Conservation (phyloP, 805 yeast genomes). For the Wickerhamiella lipophila region DNA sequence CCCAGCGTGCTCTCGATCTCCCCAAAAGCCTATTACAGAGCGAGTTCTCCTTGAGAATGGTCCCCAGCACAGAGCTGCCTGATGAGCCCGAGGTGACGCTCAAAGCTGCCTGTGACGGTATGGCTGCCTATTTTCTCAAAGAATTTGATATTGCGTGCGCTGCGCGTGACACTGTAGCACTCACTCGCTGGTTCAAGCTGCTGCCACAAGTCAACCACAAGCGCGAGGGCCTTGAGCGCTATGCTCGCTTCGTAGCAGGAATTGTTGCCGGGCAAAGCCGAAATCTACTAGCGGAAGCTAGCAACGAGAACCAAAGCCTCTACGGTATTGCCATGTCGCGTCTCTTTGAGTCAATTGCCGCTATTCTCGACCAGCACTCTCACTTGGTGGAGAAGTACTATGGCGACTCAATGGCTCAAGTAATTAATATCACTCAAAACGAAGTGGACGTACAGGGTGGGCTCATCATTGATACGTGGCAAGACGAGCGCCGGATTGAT, state of each 20-base stretch:
- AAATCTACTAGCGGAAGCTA: constrained; percentile 34
- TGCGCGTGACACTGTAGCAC: constrained; percentile 47
- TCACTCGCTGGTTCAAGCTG: constrained; percentile 69
- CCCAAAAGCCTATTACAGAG: constrained; percentile 47
- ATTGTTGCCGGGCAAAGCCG: constrained; percentile 73
- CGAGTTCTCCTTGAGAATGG: constrained; percentile 61
- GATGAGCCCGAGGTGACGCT: constrained; percentile 56
- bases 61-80: constrained; percentile 78
- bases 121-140: constrained; percentile 43
- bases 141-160: constrained; percentile 64
- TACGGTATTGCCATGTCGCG: constrained; percentile 31
- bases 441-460: constrained; percentile 94
- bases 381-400: constrained; percentile 64
- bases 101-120: constrained; percentile 43
- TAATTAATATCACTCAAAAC: constrained; percentile 60
- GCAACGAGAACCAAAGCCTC: constrained; percentile 22
- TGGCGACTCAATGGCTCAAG: constrained; percentile 49
- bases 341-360: constrained; percentile 71
- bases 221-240: constrained; percentile 59
- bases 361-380: constrained; percentile 75
- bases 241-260: constrained; percentile 75
- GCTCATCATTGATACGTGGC: constrained; percentile 70
- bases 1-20: constrained; percentile 39
- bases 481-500: constrained; percentile 55
- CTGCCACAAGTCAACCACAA: constrained; percentile 76